phyloP scores from a whole-genome alignment of 345 rosid species.

The Rhodamnia rubescens region DNA sequence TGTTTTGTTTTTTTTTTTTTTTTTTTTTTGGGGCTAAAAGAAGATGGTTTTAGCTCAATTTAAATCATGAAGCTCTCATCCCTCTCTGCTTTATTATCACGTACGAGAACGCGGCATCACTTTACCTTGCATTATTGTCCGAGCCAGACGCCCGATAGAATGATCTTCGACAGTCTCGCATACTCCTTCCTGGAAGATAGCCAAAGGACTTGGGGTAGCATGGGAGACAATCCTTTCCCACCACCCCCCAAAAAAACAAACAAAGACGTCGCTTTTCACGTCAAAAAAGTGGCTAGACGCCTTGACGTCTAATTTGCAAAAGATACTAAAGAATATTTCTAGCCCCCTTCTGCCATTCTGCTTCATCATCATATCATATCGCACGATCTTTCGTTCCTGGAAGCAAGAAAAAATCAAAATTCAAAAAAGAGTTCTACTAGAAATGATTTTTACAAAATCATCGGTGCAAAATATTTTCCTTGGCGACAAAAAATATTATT shows the following conservation, averaged over 20 bases:
- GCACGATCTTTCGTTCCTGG: background rate
- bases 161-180: background rate
- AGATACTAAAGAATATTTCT: background rate
- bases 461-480: background rate
- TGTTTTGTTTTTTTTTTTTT: too few relatives aligned
- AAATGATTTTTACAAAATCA: background rate
- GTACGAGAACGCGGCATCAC: background rate
- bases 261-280: background rate
- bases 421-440: background rate
- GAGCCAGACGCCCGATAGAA: background rate
- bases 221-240: background rate
- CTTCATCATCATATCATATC: background rate
- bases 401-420: background rate
- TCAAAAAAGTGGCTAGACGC: background rate
- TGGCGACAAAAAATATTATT: too few relatives aligned
- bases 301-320: background rate
- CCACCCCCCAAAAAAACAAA: too few relatives aligned
- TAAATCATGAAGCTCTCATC: too few relatives aligned
- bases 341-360: background rate
- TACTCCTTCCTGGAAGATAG: background rate
- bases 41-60: too few relatives aligned
- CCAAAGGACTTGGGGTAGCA: background rate
- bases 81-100: background rate
- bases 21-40: too few relatives aligned
- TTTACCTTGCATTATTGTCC: background rate